A percentile compares a stretch with the other conserved stretches of the same genome.
Conservation (phyloP, 1,284 basidiomycete genomes). For the Uromyces viciae-fabae region DNA sequence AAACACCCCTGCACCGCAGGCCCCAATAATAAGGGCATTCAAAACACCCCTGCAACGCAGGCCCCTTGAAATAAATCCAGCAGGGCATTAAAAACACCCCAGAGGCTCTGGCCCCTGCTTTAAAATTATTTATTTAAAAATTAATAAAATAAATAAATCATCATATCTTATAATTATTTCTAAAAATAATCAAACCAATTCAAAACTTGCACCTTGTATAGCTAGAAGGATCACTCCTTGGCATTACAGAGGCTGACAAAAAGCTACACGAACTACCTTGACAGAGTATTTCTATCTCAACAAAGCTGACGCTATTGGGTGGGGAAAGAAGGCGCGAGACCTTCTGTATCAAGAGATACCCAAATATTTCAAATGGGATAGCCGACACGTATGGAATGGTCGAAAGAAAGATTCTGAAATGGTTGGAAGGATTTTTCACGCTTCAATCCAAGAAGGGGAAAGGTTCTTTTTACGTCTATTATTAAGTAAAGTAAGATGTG, state of each 20-base stretch:
- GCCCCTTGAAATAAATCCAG: too few relatives aligned
- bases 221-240: too few relatives aligned
- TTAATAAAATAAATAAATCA: too few relatives aligned
- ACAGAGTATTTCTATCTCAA: neutral
- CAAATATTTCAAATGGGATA: conserved; percentile 3
- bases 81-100: too few relatives aligned
- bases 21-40: too few relatives aligned
- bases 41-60: too few relatives aligned
- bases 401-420: conserved; percentile 44
- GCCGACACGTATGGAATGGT: conserved; percentile 41
- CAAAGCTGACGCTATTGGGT: neutral
- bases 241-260: too few relatives aligned
- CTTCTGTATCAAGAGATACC: neutral
- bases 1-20: too few relatives aligned
- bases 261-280: neutral
- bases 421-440: conserved; percentile 57
- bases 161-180: too few relatives aligned
- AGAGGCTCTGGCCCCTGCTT: too few relatives aligned
- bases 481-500: conserved; percentile 55
- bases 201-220: neutral
- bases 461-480: conserved; percentile 57
- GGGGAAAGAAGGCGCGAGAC: neutral
- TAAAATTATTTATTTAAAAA: too few relatives aligned
- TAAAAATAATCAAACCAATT: too few relatives aligned
- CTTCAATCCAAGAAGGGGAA: conserved; percentile 55